Base-by-base conservation (phyloP, 441 rosid genomes). In the Eugenia klotzschiana region DNA sequence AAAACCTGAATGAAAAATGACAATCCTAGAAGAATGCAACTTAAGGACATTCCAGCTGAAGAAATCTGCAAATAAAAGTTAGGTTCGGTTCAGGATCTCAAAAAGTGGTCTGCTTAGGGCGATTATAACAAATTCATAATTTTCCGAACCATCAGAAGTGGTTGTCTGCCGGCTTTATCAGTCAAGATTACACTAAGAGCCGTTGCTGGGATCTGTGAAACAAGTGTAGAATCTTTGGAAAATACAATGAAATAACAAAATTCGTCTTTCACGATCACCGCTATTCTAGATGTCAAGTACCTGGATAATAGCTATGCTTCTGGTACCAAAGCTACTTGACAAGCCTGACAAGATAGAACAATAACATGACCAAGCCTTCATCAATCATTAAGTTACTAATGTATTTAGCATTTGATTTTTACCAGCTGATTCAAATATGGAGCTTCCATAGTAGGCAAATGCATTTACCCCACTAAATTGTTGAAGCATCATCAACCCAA, bases 401-500 rank as follows among this genome's bases (percentile, higher is more conserved):
- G 43, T 15, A 33, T 82, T 81, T 82, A 50, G 51, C 33, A 22
- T 7, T n/a, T 49, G 60, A 79, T 53, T 40, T 37, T 49, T 27
- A 49, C 52, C 58, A 33, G 29, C 37, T 23, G 64, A 23, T 52
- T 53, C 51, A 18, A 43, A 83, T 57, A 58, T 79, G 41, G 91
- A 85, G 81, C 89, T 88, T 8, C 89, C 89, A 79, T 92, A 94
- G 80, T 50, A 91, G 16, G 86, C 83, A 81, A 94, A 13, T 40
- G 91, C 96, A 54, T 88, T 83, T 41, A 60, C 74, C 41, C 95
- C 96, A 29, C 87, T 87, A 56, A 92, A 85, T 88, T 89, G 91
- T 72, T 87, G 91, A 16, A 94, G n/a, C 5, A 87, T 16, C 92
- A 95, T 89, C 27, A 94, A 55, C 79, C 96, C 98, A 9, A 90